Evolutionary conservation across 495 filamentous ascomycete genomes (phyloP).

Genomic region (Glarea lozoyensis): DNA sequence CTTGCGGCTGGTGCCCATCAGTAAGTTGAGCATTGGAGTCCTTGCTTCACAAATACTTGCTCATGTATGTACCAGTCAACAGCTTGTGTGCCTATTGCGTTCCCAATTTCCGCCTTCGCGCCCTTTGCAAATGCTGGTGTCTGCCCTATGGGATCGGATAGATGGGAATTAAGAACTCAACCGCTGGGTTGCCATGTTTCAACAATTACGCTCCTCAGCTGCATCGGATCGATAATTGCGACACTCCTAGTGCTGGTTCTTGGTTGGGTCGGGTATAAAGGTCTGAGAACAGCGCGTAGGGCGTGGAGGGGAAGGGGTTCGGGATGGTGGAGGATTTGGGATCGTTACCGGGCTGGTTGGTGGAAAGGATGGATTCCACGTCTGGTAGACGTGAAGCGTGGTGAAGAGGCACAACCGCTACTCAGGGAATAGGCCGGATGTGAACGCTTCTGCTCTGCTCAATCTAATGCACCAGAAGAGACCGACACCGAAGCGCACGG

Average conservation of each 20-base stretch:
- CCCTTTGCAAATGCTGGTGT: constrained; percentile 33
- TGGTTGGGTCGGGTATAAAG: constrained; percentile 16
- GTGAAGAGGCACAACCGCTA: background rate
- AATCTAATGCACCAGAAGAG: no score
- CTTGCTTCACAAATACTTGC: background rate
- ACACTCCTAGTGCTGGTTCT: constrained; percentile 29
- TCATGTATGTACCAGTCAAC: constrained; percentile 25
- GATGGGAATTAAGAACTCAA: constrained; percentile 40
- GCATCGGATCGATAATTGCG: constrained; percentile 28
- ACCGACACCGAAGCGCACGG: no score
- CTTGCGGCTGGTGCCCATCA: constrained; percentile 44
- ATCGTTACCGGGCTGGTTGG: constrained; percentile 5
- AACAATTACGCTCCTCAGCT: constrained; percentile 38
- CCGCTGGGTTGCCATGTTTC: constrained; percentile 41
- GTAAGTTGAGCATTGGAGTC: constrained; percentile 21
- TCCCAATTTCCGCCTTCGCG: constrained; percentile 31
- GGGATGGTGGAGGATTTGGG: constrained; percentile 29
- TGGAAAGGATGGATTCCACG: constrained; percentile 9
- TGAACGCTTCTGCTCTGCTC: background rate
- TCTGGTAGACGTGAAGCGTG: constrained; percentile 11
- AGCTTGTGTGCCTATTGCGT: constrained; percentile 38
- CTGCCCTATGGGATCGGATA: constrained; percentile 39
- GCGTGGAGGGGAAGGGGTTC: constrained; percentile 17
- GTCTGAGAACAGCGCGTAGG: constrained; percentile 12
- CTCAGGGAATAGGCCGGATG: background rate